Conservation (phyloP, 257 asterid species). For the Ocimum tenuiflorum region DNA sequence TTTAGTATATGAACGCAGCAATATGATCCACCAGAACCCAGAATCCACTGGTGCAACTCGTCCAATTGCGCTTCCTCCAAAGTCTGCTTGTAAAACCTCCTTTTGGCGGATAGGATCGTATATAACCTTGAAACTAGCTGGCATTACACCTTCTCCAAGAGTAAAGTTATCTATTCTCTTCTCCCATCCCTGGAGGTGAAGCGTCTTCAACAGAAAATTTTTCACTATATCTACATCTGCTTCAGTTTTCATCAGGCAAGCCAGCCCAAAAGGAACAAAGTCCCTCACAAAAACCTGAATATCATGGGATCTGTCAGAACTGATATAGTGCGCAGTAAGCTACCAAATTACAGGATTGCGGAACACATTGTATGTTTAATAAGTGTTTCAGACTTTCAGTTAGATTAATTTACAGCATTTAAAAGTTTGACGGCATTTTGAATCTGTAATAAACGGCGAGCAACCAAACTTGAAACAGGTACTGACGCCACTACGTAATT, state of each 20-base stretch:
- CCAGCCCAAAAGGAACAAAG: constrained; percentile 54
- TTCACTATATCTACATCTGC: constrained; percentile 45
- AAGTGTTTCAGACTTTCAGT: not conserved
- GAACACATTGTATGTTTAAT: not conserved
- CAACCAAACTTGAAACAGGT: no score
- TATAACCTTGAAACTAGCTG: constrained; percentile 54
- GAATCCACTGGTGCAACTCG: constrained; percentile 64
- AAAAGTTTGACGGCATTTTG: no score
- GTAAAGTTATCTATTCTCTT: constrained; percentile 54
- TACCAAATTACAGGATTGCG: not conserved
- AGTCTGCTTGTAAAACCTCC: constrained; percentile 47
- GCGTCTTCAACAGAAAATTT: constrained; percentile 51
- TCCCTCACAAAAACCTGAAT: constrained; percentile 56
- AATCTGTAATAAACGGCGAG: no score
- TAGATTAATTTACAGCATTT: not conserved
- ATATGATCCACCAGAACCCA: constrained; percentile 64
- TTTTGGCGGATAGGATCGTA: constrained; percentile 29
- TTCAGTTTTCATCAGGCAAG: constrained; percentile 45
- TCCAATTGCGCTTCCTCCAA: constrained; percentile 60
- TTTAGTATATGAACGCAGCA: constrained; percentile 45
- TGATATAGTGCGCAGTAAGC: not conserved
- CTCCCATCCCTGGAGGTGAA: constrained; percentile 60
- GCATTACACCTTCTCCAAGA: constrained; percentile 59
- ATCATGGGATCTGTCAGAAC: constrained; percentile 5
- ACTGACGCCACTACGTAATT: no score